Evolutionary conservation across 2,329 filamentous ascomycete genomes (phyloP), one percentile per base, ranked within the genome.

Genomic region (Phyllosticta citriasiana): DNA sequence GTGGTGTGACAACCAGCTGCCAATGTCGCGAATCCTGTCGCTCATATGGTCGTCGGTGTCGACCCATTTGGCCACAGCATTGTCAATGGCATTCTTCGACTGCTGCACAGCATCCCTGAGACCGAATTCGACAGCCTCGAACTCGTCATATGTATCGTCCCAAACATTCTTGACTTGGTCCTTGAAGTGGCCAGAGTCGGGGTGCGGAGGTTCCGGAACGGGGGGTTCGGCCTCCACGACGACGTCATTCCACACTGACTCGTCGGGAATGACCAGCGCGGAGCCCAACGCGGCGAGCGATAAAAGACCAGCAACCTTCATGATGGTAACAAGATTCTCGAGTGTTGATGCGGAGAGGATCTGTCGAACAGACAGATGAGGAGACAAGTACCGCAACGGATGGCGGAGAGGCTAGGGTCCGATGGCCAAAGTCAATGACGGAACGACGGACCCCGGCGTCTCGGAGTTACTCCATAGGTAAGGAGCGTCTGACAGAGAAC

Each of bases 181-280:
- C 50, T 75, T 71, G 19, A 62, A 71, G 16, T 47, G 40, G 14
- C n/a, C 16, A 47, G 3, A 47, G 73, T 54, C 70, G 70, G 25
- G 73, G 67, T 26, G 62, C 64, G 30, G 57, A 33, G 50, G 61
- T 14, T 56, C 57, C 40, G 61, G 57, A 51, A 56, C n/a, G 27
- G 19, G 65, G 52, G 71, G 66, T 55, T 76, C 66, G 62, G 71
- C 67, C 64, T 78, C 72, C 57, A 77, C 67, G 52, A 72, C 65
- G 54, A 80, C 63, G 50, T 62, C 60, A 27, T 50, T 33, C 30
- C 57, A 56, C 7, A 53, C 72, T 60, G 79, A 68, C 64, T 80
- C 75, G 55, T 81, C 75, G 16, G 81, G 80, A 56, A 84, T 72
- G 62, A 84, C 79, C 59, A 84, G 77, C 26, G 81, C 81, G 58